Conservation (phyloP, 441 rosid species). For the Metrosideros polymorpha region DNA sequence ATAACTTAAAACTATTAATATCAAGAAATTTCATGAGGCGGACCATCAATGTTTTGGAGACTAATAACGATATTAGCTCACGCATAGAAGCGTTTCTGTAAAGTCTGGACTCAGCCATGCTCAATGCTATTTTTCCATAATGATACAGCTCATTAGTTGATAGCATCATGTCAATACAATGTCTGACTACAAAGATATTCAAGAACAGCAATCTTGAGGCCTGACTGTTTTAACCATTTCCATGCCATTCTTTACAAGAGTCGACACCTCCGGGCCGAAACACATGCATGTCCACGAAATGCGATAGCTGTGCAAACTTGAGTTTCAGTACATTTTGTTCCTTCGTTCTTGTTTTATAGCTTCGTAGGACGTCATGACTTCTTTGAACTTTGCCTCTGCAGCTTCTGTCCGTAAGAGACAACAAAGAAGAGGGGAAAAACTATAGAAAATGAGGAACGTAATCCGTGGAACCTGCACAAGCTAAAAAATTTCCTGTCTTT, state of each 20-base stretch:
- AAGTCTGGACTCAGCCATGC: not conserved
- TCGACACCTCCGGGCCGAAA: not conserved
- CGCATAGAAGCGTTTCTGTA: not conserved
- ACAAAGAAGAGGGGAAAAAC: not conserved
- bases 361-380: conserved; percentile 83
- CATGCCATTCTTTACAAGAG: not conserved
- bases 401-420: conserved; percentile 27
- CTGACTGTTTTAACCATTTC: not conserved
- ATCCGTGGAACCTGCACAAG: not conserved
- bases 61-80: not conserved
- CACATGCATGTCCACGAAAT: not conserved
- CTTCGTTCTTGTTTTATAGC: conserved; percentile 77
- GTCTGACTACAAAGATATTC: not conserved
- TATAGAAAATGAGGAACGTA: not conserved
- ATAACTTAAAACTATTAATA: not conserved
- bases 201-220: not conserved
- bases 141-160: not conserved
- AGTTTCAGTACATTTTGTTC: conserved; percentile 22
- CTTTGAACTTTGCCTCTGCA: conserved; percentile 93
- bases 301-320: not conserved
- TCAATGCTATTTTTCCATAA: not conserved
- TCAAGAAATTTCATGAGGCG: not conserved
- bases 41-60: not conserved
- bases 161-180: not conserved
- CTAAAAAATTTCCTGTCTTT: not conserved